Percentiles rank a stretch among this genome's conserved stretches.
These are phyloP conservation scores for Colletotrichum ledebouriae DNA, from an alignment of 2,329 filamentous ascomycete genomes.

Conservation along the genomic window DNA sequence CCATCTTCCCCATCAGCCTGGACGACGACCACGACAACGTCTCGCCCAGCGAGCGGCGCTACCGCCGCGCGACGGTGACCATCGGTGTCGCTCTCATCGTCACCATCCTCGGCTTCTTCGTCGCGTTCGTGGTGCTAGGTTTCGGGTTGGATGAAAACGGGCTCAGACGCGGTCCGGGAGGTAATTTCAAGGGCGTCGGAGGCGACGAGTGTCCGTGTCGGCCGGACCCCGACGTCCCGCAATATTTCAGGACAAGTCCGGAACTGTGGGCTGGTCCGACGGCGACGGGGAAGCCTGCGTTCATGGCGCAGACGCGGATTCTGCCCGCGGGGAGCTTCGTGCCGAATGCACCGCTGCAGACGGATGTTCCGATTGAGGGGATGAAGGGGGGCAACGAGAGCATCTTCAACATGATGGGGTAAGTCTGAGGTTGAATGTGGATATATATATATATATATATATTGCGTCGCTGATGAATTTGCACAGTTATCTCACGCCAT, in stretches of 20 bases:
- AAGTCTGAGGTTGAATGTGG: constrained; percentile 25
- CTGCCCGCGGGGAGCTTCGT: constrained; percentile 76
- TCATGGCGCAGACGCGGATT: constrained; percentile 78
- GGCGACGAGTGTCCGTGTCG: constrained; percentile 48
- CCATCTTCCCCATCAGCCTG: constrained; percentile 31
- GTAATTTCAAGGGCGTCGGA: constrained; percentile 42
- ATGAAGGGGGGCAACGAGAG: constrained; percentile 68
- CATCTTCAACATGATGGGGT: constrained; percentile 79
- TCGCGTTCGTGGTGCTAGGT: constrained; percentile 55
- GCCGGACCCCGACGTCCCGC: constrained; percentile 61
- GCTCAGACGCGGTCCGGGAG: constrained; percentile 41
- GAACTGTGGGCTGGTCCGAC: constrained; percentile 75
- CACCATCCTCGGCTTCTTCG: constrained; percentile 51
- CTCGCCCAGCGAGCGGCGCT: constrained; percentile 18
- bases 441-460: too few relatives aligned
- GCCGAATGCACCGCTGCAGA: constrained; percentile 79
- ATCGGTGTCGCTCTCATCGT: constrained; percentile 46
- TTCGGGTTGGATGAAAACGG: constrained; percentile 45
- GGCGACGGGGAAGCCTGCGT: constrained; percentile 77
- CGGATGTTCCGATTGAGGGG: constrained; percentile 75
- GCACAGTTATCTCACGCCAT: constrained; percentile 72
- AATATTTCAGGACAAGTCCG: constrained; percentile 74
- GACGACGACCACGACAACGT: constrained; percentile 14
- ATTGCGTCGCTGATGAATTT: background rate
- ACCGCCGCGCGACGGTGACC: constrained; percentile 28